These are phyloP conservation scores for Gymnopilus dilepis DNA, from an alignment of 768 basidiomycete genomes.

Conservation along the genomic window DNA sequence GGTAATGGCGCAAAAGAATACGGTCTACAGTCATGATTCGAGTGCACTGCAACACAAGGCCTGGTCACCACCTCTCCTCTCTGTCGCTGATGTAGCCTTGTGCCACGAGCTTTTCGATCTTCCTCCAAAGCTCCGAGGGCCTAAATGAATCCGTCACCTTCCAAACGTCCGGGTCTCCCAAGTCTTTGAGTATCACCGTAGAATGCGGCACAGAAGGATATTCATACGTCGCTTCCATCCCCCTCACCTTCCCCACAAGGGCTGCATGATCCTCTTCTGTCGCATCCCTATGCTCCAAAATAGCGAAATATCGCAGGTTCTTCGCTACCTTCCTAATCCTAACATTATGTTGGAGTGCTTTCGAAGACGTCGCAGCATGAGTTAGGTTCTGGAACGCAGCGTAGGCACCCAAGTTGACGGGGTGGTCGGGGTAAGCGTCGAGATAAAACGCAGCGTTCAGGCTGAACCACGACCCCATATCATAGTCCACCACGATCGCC, in stretches of 20 bases:
- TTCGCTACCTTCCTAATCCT: not conserved
- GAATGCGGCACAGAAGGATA: not conserved
- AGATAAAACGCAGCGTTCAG: not conserved
- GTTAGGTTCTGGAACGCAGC: slow-evolving; percentile 15
- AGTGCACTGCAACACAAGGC: too few relatives aligned
- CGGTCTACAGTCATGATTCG: too few relatives aligned
- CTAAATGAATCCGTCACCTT: slow-evolving; percentile 1
- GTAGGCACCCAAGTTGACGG: not conserved
- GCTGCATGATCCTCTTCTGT: not conserved
- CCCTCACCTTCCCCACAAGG: not conserved
- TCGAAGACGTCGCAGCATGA: slow-evolving; percentile 9
- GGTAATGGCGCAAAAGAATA: too few relatives aligned
- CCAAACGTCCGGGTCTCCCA: slow-evolving; percentile 9
- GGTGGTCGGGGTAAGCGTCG: not conserved
- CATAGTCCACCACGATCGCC: slow-evolving; percentile 23
- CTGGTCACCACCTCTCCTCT: slow-evolving; percentile 13
- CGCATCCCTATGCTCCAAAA: not conserved
- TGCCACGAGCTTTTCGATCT: slow-evolving; percentile 25
- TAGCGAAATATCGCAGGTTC: slow-evolving; percentile 12
- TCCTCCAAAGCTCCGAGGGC: slow-evolving; percentile 27
- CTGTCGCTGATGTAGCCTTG: slow-evolving; percentile 24
- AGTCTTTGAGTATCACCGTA: slow-evolving; percentile 1
- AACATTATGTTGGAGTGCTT: not conserved
- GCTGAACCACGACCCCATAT: not conserved
- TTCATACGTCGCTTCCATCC: not conserved